Conservation (phyloP, 192 early-diverging fungal genomes). For the Chytriomyces sp. region DNA sequence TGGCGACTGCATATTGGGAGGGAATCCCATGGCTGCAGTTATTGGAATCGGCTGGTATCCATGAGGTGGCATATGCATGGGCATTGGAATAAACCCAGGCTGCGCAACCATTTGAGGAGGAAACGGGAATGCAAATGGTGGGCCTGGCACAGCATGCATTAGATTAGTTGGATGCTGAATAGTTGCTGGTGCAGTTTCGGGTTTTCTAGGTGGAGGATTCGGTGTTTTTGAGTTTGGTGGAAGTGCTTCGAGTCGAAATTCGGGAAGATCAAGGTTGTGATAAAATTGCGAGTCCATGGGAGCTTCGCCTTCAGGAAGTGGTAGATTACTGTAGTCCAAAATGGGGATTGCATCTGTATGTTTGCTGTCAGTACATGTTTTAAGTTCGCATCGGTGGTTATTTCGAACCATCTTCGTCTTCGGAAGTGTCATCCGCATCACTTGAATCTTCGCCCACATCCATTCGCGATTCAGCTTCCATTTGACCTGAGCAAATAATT, state of each 20-base stretch:
- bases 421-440: slow-evolving; percentile 34
- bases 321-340: slow-evolving; percentile 32
- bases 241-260: slow-evolving; percentile 35
- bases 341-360: neutral
- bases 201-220: neutral
- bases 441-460: slow-evolving; percentile 27
- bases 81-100: no score
- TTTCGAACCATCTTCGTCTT: slow-evolving; percentile 3
- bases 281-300: slow-evolving; percentile 51
- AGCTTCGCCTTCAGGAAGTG: slow-evolving; percentile 38
- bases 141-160: neutral
- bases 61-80: slow-evolving; percentile 39
- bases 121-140: no score
- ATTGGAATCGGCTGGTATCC: slow-evolving; percentile 27
- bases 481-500: neutral
- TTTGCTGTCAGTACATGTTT: no score
- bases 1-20: slow-evolving; percentile 48
- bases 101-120: neutral
- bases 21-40: neutral
- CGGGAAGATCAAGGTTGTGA: slow-evolving; percentile 49
- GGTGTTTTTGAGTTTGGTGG: neutral
- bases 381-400: no score
- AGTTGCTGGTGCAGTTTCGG: neutral
- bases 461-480: neutral
- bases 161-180: neutral